phyloP scores from a whole-genome alignment of 2,329 filamentous ascomycete species.

The Stagonosporopsis chrysanthemi region DNA sequence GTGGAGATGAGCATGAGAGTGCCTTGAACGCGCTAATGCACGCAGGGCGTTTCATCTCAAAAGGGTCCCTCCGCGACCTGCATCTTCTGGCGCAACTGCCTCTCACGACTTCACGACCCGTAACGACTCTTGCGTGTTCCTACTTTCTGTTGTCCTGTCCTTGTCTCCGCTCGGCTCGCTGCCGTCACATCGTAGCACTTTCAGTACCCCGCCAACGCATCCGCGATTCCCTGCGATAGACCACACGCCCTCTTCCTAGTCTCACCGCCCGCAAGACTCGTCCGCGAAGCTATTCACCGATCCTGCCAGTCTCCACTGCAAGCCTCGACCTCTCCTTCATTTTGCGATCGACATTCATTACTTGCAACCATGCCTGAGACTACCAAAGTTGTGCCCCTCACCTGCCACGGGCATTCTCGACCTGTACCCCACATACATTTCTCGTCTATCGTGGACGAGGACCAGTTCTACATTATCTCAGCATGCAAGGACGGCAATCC shows the following conservation, averaged over 20 bases:
- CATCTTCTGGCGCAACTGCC: constrained; percentile 15
- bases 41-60: constrained; percentile 17
- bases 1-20: not conserved
- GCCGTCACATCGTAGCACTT: constrained; percentile 1
- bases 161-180: constrained; percentile 5
- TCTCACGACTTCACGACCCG: constrained; percentile 43
- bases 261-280: constrained; percentile 23
- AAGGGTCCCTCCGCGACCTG: constrained; percentile 14
- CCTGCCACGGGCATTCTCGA: constrained; percentile 92
- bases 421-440: constrained; percentile 92
- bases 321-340: constrained; percentile 1
- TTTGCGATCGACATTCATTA: constrained; percentile 8
- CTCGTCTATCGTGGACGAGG: constrained; percentile 81
- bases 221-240: constrained; percentile 17
- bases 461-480: constrained; percentile 90
- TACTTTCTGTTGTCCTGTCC: constrained; percentile 23
- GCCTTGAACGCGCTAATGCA: constrained; percentile 14
- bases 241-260: constrained; percentile 22
- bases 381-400: constrained; percentile 79
- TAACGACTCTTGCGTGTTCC: constrained; percentile 35
- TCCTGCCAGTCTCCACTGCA: not conserved
- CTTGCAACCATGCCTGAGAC: constrained; percentile 47
- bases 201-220: constrained; percentile 8
- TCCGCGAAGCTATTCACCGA: constrained; percentile 6
- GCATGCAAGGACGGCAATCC: constrained; percentile 98